Conservation (phyloP, 768 basidiomycete species). For the Russula olivacea region DNA sequence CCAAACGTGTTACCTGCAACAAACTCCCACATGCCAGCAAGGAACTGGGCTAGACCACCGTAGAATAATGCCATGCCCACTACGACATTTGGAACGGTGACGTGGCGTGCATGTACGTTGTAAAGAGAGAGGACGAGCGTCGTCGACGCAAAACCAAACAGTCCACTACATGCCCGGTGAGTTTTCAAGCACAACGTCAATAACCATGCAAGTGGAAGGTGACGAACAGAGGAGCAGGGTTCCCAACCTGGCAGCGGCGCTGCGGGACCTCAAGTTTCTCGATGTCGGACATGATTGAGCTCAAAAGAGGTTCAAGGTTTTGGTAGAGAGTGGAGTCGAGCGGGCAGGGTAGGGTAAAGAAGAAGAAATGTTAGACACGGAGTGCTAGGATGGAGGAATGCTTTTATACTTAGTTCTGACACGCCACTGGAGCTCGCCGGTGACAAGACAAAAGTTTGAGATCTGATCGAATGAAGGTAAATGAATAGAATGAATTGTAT, state of each 20-base stretch:
- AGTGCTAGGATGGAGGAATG: too few species aligned
- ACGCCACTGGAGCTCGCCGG: too few species aligned
- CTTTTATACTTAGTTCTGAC: too few species aligned
- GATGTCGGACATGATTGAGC: conserved; percentile 32
- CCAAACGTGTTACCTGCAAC: conserved; percentile 60
- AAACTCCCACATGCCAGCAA: conserved; percentile 81
- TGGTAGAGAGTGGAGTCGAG: neutral
- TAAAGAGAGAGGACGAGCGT: conserved; percentile 74
- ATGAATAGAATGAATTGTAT: too few species aligned
- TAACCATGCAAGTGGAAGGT: neutral
- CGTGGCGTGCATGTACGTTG: conserved; percentile 55
- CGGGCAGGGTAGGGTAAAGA: neutral
- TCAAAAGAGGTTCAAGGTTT: neutral
- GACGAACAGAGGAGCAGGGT: conserved; percentile 54
- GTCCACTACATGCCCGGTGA: conserved; percentile 56
- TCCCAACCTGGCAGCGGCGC: conserved; percentile 39
- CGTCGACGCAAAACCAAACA: conserved; percentile 81
- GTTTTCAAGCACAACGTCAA: conserved; percentile 41
- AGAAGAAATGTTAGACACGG: neutral
- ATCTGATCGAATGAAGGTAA: too few species aligned
- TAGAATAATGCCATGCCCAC: conserved; percentile 83
- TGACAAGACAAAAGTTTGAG: too few species aligned
- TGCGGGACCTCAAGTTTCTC: conserved; percentile 30
- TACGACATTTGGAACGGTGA: conserved; percentile 59
- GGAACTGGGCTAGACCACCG: conserved; percentile 79